Percentiles rank a stretch among this genome's conserved stretches.
These are phyloP conservation scores for Chrysanthemum makinoi DNA, from an alignment of 129 eudicot genomes.

Conservation along the genomic window DNA sequence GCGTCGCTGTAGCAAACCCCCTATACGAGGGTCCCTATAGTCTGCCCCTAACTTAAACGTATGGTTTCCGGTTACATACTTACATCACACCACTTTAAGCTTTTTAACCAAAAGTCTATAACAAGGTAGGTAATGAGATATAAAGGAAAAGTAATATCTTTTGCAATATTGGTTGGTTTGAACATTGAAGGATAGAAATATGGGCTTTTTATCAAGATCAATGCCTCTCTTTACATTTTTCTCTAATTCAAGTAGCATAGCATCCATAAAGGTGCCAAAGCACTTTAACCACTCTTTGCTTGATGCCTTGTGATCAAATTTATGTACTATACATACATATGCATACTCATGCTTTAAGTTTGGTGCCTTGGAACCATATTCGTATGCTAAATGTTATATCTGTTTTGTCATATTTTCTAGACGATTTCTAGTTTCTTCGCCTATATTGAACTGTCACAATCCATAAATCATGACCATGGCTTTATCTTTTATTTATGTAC, in stretches of 20 bases:
- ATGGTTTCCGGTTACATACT: conserved; percentile 6
- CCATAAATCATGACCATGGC: too few relatives aligned
- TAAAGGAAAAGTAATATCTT: conserved; percentile 11
- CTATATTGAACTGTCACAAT: too few relatives aligned
- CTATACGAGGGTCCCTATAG: too few relatives aligned
- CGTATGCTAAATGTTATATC: too few relatives aligned
- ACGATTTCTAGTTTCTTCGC: too few relatives aligned
- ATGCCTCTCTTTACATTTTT: conserved; percentile 17
- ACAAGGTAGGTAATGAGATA: not conserved
- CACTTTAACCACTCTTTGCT: not conserved
- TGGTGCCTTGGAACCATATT: too few relatives aligned
- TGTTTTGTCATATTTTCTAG: too few relatives aligned
- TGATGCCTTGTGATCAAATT: not conserved
- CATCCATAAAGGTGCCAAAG: conserved; percentile 10
- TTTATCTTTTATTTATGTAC: too few relatives aligned
- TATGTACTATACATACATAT: not conserved
- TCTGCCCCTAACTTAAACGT: not conserved
- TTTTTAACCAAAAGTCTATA: not conserved
- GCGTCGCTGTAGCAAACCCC: too few relatives aligned
- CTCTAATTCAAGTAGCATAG: conserved; percentile 5
- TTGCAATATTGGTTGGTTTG: not conserved
- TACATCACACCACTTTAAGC: not conserved
- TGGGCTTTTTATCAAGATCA: conserved; percentile 17
- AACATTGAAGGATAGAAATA: conserved; percentile 5
- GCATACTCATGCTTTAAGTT: not conserved